A percentile compares a stretch with the other conserved stretches of the same genome.
Evolutionary conservation across 495 filamentous ascomycete genomes (phyloP).

Genomic region (Xylaria scruposa): DNA sequence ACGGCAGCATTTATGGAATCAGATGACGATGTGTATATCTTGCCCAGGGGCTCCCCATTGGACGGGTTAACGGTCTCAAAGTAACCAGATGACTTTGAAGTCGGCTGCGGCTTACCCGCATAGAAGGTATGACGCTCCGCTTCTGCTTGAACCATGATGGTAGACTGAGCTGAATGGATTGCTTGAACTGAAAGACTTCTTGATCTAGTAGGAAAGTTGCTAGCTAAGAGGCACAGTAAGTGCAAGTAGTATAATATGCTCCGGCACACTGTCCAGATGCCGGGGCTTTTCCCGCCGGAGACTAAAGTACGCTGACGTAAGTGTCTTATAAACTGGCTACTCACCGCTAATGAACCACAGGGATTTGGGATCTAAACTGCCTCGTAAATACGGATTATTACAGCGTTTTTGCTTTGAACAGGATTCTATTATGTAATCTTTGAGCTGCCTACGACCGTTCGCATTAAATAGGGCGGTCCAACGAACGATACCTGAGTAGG

Average conservation of each 20-base stretch:
- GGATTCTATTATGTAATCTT: slow-evolving; percentile 12
- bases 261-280: background rate
- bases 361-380: background rate
- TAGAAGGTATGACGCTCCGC: slow-evolving; percentile 69
- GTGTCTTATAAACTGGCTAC: background rate
- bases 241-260: background rate
- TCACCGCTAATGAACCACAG: slow-evolving; percentile 5
- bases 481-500: background rate
- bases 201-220: background rate
- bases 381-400: background rate
- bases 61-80: slow-evolving; percentile 75
- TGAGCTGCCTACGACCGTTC: background rate
- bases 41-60: slow-evolving; percentile 66
- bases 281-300: background rate
- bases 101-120: slow-evolving; percentile 64
- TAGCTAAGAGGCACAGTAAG: background rate
- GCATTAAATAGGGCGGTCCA: too few relatives aligned
- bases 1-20: slow-evolving; percentile 72
- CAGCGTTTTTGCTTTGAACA: background rate
- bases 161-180: slow-evolving; percentile 14
- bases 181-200: background rate
- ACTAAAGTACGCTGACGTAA: slow-evolving; percentile 10
- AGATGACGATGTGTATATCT: slow-evolving; percentile 66
- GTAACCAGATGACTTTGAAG: slow-evolving; percentile 60
- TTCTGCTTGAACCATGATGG: slow-evolving; percentile 52